Evolutionary conservation across 306 rosid species (phyloP), one percentile per base, ranked within the genome.

Genomic region (Cicer bijugum): DNA sequence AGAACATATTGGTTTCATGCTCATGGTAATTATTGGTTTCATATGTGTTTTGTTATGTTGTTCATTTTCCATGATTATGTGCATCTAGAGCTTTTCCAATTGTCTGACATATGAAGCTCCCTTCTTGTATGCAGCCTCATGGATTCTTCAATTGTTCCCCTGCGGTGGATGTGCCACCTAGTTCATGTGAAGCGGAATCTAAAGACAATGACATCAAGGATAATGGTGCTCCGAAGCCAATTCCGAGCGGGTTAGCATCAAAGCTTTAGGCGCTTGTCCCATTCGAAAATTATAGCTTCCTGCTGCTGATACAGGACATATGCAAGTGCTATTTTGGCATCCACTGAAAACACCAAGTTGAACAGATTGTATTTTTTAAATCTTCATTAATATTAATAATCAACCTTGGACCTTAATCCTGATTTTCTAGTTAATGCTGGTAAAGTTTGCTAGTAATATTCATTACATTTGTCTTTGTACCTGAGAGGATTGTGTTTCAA

Each of bases 121-220:
- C 81, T 61, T 63, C 72, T 46, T 74, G 74, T 53, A 12, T 85
- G 94, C 94, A 92, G 98, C 96, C 98, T 80, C 98, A 90, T 61
- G 98, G 98, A 39, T 92, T 92, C 91, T 90, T 92, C 88, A 88
- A 92, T 72, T 83, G 91, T 79, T 92, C 95, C 16, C 96, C 97
- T n/a, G 96, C 95, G 0, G 80, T 88, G 53, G 96, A 87, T 57
- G 98, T 90, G 55, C 90, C 97, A 0, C 97, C 92, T 16, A 88
- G 62, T 63, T 20, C 88, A 8, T 88, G 88, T 75, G 97, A 86
- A 77, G 73, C 74, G 73, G 94, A 88, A 23, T 75, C 88, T n/a
- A 87, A 87, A 80, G 91, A 85, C 5, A 43, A 67, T 59, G 87
- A 84, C 12, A 44, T 81, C 19, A 87, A 85, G 81, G 86, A 87